Conservation (phyloP, 441 rosid genomes). For the Syzygium syzygioides region DNA sequence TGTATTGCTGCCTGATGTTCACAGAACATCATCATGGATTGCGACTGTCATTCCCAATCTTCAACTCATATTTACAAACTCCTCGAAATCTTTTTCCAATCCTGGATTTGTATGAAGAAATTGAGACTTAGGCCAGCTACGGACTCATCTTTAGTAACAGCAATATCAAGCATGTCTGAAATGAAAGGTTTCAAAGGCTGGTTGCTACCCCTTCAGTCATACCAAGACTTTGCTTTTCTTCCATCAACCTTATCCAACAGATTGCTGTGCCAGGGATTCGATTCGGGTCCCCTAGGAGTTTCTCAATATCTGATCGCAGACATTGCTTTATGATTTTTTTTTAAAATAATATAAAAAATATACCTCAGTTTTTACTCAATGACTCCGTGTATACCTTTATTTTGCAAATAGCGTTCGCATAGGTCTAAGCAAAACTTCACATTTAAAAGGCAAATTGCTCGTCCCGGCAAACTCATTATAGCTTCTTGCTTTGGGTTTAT, state of each 20-base stretch:
- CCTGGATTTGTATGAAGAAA: not conserved
- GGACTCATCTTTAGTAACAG: not conserved
- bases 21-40: not conserved
- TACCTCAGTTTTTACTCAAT: not conserved
- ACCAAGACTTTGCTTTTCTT: not conserved
- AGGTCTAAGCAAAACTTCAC: not conserved
- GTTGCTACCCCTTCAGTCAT: not conserved
- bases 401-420: not conserved
- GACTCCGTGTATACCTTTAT: accelerated
- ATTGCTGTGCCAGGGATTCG: accelerated
- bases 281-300: not conserved
- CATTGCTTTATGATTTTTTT: not conserved
- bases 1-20: not conserved
- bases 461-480: not conserved
- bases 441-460: not conserved
- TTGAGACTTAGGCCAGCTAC: not conserved
- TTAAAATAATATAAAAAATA: not conserved
- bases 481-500: not conserved
- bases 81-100: not conserved
- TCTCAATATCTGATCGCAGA: not conserved
- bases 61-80: not conserved
- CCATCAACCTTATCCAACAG: not conserved
- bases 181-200: not conserved
- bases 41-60: no score
- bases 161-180: not conserved